These are phyloP conservation scores for Sphagnum magellanicum DNA, from an alignment of 228 moss, liverwort and hornwort genomes.

Conservation along the genomic window DNA sequence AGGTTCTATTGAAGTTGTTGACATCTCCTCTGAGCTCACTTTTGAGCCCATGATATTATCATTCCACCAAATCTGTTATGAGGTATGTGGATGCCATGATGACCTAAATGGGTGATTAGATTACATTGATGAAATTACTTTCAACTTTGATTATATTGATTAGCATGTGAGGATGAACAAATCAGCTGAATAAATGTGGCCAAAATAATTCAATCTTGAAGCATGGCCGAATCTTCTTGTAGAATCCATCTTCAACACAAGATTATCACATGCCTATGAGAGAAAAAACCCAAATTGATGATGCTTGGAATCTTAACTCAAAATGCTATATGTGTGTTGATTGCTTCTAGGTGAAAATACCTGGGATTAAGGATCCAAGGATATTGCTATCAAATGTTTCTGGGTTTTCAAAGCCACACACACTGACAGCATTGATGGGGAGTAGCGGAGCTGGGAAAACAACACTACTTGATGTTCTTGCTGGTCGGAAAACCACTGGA, in stretches of 20 bases:
- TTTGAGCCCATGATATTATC: conserved; percentile 74
- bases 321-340: background rate
- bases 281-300: background rate
- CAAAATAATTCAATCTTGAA: background rate
- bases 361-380: conserved; percentile 69
- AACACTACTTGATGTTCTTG: conserved; percentile 82
- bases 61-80: conserved; percentile 77
- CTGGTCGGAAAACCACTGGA: conserved; percentile 76
- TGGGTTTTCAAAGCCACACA: conserved; percentile 65
- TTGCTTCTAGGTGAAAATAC: conserved; percentile 64
- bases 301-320: background rate
- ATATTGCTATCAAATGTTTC: conserved; percentile 72
- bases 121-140: background rate
- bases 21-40: conserved; percentile 7
- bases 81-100: conserved; percentile 28
- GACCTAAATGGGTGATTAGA: background rate
- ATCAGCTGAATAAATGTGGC: background rate
- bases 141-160: background rate
- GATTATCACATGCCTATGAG: background rate
- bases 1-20: conserved; percentile 1
- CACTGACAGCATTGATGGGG: conserved; percentile 86
- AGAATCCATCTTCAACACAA: background rate
- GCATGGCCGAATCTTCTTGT: background rate
- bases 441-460: conserved; percentile 95
- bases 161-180: background rate